Evolutionary conservation across 2,329 filamentous ascomycete species (phyloP), one percentile per base, ranked within the genome.

Genomic region (Cladosporium velox): DNA sequence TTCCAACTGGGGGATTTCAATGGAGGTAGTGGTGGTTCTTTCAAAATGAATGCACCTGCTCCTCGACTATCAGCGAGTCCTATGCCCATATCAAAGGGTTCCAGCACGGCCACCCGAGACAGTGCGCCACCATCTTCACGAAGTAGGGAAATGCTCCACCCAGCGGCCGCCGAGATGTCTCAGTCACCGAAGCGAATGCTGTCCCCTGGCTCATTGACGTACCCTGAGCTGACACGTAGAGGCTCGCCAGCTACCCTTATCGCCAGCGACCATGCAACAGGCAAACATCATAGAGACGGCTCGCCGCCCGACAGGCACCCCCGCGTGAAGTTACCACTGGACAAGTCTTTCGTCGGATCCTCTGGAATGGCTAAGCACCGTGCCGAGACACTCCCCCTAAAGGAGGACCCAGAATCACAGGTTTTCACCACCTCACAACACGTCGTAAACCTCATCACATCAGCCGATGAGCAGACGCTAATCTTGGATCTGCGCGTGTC

Each of bases 401-500:
- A 28, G 8, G 71, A 70, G 51, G 72, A 74, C 10, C 72, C 74
- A 8, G 71, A 77, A 3, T 74, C 76, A 3, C 77, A 80, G 4
- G 69, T 76, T 4, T 76, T 85, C 73, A 79, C 79, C 11, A 81
- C 82, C 4, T 78, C 83, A 5, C 80, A 84, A 69, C 79, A 83
- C 68, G 72, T 85, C 15, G 74, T 82, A 66, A 83, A 82, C 67
- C 76, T 86, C 4, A 72, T 85, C 7, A 77, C 81, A 52, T 81
- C 82, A 38, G 75, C 78, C 11, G 66, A 77, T n/a, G 80, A 85
- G 49, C 78, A 85, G 57, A 78, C 91, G 0, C 80, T 99, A 35
- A 76, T 98, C 1, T 81, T 99, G 4, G 95, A 99, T 76, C 86
- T 98, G 26, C 88, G 95, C 47, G 93, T 96, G 0, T 91, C 90